Evolutionary conservation across 768 basidiomycete genomes (phyloP), one percentile per base, ranked within the genome.

Genomic region (Gymnopilus junonius): DNA sequence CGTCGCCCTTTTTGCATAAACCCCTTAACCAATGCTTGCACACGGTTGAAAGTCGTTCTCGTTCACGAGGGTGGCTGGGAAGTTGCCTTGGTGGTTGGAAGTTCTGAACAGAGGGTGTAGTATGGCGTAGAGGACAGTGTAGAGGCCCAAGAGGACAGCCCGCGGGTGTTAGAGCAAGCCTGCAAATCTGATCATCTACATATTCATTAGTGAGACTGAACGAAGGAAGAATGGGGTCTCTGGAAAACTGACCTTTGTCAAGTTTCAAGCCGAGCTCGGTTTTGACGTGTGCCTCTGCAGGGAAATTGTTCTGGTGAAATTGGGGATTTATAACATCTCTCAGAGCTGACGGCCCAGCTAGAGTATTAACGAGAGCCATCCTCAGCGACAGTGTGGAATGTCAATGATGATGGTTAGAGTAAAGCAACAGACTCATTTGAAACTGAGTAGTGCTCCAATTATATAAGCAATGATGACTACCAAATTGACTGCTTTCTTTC

Each of bases 1-100:
- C 90, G 73, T 96, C 93, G 57, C 95, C 97, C 76, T 99, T 99
- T 80, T 99, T 99, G 79, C 97, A 99, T 17, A 99, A 83, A 14
- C 97, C 97, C 60, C 97, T 87, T 43, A 99, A 86, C 92, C 97
- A 99, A 79, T 99, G 97, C 78, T 99, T 99, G 80, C 97, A 99
- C 17, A 99, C 96, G 2, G 97, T 97, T 21, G 91, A 87, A 43
- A 94, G 82, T 43, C 92, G 85, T 68, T 94, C 93, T 66, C 92
- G 80, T 70, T 94, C 91, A 46, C 91, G 86, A 15, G 92, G 93
- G 70, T 96, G 93, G 1, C 85, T 87, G 1, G 95, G 94, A 2
- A 89, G 77, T 58, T 91, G 88, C 60, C 91, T 90, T 8, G 93
- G 89, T 0, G 94, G 92, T 71, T 93, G 91, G 68, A 98, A 99